These are phyloP conservation scores for Apophysomyces ossiformis DNA, from an alignment of 371 early-diverging fungal species.

Conservation along the genomic window DNA sequence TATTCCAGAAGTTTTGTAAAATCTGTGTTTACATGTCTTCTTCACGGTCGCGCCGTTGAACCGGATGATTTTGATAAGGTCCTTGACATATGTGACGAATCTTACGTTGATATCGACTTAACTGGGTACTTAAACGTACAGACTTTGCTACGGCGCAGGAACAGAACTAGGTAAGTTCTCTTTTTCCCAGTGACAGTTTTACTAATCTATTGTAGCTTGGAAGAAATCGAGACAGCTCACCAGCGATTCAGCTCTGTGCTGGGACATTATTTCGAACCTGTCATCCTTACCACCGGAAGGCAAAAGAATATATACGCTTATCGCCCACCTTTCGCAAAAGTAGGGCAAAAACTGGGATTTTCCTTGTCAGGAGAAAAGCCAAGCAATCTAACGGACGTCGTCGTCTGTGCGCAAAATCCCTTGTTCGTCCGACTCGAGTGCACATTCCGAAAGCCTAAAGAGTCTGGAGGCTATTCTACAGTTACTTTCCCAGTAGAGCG, in stretches of 20 bases:
- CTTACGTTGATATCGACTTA: conserved; percentile 72
- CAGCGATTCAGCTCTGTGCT: conserved; percentile 62
- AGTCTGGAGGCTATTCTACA: conserved; percentile 40
- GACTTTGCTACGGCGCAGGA: conserved; percentile 43
- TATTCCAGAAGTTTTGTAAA: conserved; percentile 66
- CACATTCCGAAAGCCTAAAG: conserved; percentile 56
- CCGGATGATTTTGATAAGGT: conserved; percentile 67
- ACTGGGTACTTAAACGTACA: conserved; percentile 77
- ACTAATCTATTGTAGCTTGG: conserved; percentile 23
- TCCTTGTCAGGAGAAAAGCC: conserved; percentile 48
- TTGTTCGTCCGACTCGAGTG: conserved; percentile 72
- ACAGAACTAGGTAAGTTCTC: conserved; percentile 24
- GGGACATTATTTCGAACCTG: conserved; percentile 68
- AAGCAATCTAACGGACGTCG: conserved; percentile 56
- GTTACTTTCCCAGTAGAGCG: conserved; percentile 59
- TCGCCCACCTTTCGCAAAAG: conserved; percentile 61
- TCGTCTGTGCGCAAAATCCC: conserved; percentile 64
- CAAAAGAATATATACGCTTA: conserved; percentile 68
- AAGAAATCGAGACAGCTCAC: conserved; percentile 53
- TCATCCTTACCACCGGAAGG: conserved; percentile 49
- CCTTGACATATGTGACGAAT: conserved; percentile 66
- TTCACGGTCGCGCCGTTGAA: conserved; percentile 64
- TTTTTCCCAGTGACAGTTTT: neutral
- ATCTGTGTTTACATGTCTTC: conserved; percentile 65
- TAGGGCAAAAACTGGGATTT: conserved; percentile 37